phyloP scores from a whole-genome alignment of 495 filamentous ascomycete genomes.

The Trichocladium uniseriatum region DNA sequence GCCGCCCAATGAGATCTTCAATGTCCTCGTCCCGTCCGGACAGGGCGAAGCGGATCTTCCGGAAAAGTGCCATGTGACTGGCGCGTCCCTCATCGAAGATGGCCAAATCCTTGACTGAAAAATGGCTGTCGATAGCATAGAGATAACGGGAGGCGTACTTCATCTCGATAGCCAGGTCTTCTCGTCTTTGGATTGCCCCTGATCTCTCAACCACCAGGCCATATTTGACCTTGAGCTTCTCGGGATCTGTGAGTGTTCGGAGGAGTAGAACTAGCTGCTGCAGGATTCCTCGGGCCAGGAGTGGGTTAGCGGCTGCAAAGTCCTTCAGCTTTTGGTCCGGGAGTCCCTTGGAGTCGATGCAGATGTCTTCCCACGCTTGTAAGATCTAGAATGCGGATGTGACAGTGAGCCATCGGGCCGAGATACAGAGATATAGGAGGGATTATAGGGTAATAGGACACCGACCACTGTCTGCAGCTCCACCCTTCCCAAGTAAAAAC shows the following conservation, averaged over 20 bases:
- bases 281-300: not conserved
- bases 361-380: not conserved
- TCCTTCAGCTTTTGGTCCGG: not conserved
- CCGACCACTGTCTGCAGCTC: slow-evolving; percentile 2
- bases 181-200: not conserved
- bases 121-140: not conserved
- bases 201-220: not conserved
- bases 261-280: slow-evolving; percentile 5
- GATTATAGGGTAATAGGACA: too few species aligned
- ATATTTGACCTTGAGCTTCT: slow-evolving; percentile 1
- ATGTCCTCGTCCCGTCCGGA: not conserved
- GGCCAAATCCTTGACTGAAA: not conserved
- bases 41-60: not conserved
- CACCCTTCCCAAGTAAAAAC: not conserved
- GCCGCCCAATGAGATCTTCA: not conserved
- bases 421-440: too few species aligned
- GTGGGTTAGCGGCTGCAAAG: not conserved
- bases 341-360: not conserved
- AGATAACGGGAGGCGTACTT: slow-evolving; percentile 1
- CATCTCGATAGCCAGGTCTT: slow-evolving; percentile 1
- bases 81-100: not conserved
- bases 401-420: not conserved
- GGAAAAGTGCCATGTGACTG: not conserved
- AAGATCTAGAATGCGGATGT: not conserved
- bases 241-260: slow-evolving; percentile 1